Evolutionary conservation across 306 rosid species (phyloP).

Genomic region (Corylus heterophylla): DNA sequence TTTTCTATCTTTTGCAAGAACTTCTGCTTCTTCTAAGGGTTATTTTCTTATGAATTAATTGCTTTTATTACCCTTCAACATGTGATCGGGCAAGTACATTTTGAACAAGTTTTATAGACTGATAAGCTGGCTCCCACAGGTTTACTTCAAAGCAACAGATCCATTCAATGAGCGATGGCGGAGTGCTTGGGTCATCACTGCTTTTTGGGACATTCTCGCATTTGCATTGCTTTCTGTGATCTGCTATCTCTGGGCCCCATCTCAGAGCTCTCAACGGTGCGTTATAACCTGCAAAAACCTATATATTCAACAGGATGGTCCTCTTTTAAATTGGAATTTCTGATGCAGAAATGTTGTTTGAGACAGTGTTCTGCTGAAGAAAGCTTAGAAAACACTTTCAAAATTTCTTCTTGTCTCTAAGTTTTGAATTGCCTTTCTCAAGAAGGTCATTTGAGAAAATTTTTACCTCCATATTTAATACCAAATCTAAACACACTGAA

Average conservation of each 20-base stretch:
- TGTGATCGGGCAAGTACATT: neutral
- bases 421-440: neutral
- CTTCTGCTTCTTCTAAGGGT: constrained; percentile 5
- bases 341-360: constrained; percentile 4
- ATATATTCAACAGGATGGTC: constrained; percentile 3
- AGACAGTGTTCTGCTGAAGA: constrained; percentile 4
- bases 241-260: constrained; percentile 97
- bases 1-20: constrained; percentile 13
- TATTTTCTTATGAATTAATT: constrained; percentile 17
- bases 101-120: constrained; percentile 11
- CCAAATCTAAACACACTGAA: neutral
- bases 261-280: constrained; percentile 96
- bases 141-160: constrained; percentile 95
- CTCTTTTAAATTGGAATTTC: constrained; percentile 13
- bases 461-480: neutral
- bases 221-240: constrained; percentile 79
- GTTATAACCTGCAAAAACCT: constrained; percentile 1
- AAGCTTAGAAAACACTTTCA: neutral
- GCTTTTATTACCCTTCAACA: constrained; percentile 4
- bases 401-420: neutral
- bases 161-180: constrained; percentile 97
- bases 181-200: constrained; percentile 96
- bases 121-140: constrained; percentile 45
- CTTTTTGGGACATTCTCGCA: constrained; percentile 92
- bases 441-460: neutral